Base-by-base conservation (phyloP, 805 yeast genomes). In the Pichia kluyveri region DNA sequence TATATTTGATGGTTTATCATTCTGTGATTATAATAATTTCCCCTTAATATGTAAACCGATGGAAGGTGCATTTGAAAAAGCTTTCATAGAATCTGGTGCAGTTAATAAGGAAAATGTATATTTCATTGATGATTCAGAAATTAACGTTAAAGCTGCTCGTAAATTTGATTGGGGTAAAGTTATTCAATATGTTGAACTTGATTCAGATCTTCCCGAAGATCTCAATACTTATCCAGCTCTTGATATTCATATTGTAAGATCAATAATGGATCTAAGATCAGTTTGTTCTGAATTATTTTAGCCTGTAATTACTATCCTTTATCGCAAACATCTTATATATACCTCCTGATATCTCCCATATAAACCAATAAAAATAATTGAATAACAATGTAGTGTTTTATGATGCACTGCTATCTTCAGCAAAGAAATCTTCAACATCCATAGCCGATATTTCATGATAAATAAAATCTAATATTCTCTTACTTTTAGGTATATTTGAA, bases 41-140 rank as follows among this genome's bases (percentile, higher is more conserved):
- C 82, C 84, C 7, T 72, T 91, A 49, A 68, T 83, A 32, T 93
- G 98, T 68, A 91, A 91, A 67, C 99, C 99, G n/a, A 86, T 86
- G 80, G 68, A 71, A 18, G 71, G 67, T 46, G 80, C 82, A 57
- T 91, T 82, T 60, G 73, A 76, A 37, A 75, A 71, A 48, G 86
- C 85, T n/a, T 71, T 87, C 66, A 50, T 59, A 9, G 77, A 81
- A 42, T 82, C 96, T 31, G 82, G 83, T 26, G 77, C 78, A 11
- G 61, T 67, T 11, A 68, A 70, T 49, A 66, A 73, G 47, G 43
- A 54, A 60, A 73, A 71, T 53, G 81, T 80, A 15, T 83, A 82
- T 64, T 93, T 86, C 59, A 80, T 91, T 12, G 99, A 91, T 65
- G 99, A 91, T 63, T 83, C 95, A 49, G 84, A 78, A 44, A 70